Evolutionary conservation across 495 filamentous ascomycete genomes (phyloP), one percentile per base, ranked within the genome.

Genomic region (Chaetomium cochliodes): DNA sequence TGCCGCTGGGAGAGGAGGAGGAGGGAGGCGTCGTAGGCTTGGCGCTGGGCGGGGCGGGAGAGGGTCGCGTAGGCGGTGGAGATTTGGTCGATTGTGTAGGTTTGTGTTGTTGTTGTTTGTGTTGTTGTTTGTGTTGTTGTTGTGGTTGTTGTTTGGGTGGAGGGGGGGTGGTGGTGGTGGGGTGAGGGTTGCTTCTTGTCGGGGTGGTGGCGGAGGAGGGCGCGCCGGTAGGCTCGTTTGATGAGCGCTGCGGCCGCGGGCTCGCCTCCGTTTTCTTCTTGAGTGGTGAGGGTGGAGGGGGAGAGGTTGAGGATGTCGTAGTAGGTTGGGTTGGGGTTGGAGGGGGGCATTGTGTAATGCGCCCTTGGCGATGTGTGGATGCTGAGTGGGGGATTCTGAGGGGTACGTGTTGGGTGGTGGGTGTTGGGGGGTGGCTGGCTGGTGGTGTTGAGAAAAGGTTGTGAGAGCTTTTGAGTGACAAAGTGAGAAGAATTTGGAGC

Each of bases 171-270:
- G 11, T 12, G 33, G 9, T 25, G 2, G 12, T 5, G 13, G 25
- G 26, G 25, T 7, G 37, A 8, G 5, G 3, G 9, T 12, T 3
- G 9, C 62, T 28, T 71, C 72, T 96, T 96, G 79, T 97, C 92
- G 0, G 92, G 92, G 74, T 96, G 92, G 75, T 96, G 80, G 54
- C 77, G 80, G 7, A 97, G 82, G 12, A 97, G 82, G 1, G 92
- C 88, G 67, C 85, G 85, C 69, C 87, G 88, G 75, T 96, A 96
- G 37, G 91, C 90, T 62, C 78, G 76, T 73, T 93, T 93, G 55
- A 96, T 67, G 50, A 79, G 65, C 41, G 33, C 15, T 23, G 59
- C 9, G 30, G 59, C 28, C 12, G 74, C 61, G 18, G 33, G 33
- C 9, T 37, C 33, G 33, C 33, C 33, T 7, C 72, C 8, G 15